Percentiles rank a stretch among this genome's conserved stretches.
Conservation (phyloP, 2,329 filamentous ascomycete species). For the Aspergillus candidus region DNA sequence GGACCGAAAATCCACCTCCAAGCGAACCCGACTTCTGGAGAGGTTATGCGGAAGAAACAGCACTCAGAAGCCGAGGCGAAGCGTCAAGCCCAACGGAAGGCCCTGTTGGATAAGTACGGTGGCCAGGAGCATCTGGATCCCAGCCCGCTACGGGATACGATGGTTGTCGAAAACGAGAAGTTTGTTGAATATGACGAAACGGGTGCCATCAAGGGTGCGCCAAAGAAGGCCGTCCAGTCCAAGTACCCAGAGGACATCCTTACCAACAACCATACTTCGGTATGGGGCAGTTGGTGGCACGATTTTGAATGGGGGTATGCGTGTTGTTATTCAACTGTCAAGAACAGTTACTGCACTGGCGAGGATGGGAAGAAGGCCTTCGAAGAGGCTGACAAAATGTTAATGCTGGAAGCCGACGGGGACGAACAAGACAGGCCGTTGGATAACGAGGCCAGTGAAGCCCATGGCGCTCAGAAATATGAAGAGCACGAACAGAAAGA, state of each 20-base stretch:
- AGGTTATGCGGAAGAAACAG: conserved; percentile 75
- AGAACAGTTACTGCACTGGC: conserved; percentile 97
- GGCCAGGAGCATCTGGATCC: conserved; percentile 57
- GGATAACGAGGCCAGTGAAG: conserved; percentile 14
- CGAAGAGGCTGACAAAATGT: conserved; percentile 64
- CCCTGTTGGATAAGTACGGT: conserved; percentile 77
- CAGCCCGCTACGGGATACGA: conserved; percentile 58
- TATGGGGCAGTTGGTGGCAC: conserved; percentile 98
- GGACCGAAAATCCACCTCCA: conserved; percentile 83
- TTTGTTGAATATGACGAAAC: conserved; percentile 94
- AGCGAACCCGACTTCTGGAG: conserved; percentile 91
- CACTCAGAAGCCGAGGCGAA: conserved; percentile 65
- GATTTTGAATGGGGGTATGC: conserved; percentile 94
- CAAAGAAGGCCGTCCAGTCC: conserved; percentile 69
- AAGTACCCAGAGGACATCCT: conserved; percentile 88
- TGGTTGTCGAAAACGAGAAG: conserved; percentile 71
- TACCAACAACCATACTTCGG: conserved; percentile 82
- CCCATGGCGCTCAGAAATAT: conserved; percentile 21
- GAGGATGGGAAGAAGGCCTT: conserved; percentile 78
- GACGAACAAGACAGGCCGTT: conserved; percentile 9
- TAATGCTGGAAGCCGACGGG: conserved; percentile 35
- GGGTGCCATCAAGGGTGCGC: conserved; percentile 81
- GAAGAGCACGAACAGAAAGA: conserved; percentile 23
- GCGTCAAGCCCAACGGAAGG: conserved; percentile 61
- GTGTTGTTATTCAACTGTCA: conserved; percentile 88